Conservation (phyloP, 2,329 filamentous ascomycete genomes). For the Diaporthe nobilis region DNA sequence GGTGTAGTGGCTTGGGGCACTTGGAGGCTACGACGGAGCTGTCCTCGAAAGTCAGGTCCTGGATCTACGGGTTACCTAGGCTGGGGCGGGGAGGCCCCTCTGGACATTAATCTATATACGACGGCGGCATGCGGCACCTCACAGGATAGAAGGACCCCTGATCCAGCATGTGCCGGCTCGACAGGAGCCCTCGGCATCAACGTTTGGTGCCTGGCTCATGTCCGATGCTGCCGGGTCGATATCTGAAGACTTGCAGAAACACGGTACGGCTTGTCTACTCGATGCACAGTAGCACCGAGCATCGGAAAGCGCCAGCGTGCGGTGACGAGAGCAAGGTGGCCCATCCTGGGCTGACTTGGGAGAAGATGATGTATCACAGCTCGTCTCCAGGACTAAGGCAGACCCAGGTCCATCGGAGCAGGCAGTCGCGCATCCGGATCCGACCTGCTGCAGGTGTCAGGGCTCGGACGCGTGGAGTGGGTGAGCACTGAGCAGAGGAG, state of each 20-base stretch:
- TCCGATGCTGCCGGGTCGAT: not conserved
- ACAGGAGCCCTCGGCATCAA: not conserved
- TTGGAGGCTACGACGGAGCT: not conserved
- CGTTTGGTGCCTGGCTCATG: not conserved
- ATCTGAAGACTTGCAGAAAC: not conserved
- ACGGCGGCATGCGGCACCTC: not conserved
- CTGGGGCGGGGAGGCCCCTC: not conserved
- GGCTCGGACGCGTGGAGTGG: not conserved
- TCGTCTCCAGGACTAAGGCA: slow-evolving; percentile 15
- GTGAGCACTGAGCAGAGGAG: not conserved
- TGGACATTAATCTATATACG: slow-evolving; percentile 6
- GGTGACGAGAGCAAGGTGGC: not conserved
- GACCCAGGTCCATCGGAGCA: not conserved
- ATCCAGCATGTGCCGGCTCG: not conserved
- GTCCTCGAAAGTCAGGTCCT: not conserved
- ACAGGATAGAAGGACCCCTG: not conserved
- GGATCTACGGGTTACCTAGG: not conserved
- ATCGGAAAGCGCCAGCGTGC: not conserved
- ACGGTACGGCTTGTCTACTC: not conserved
- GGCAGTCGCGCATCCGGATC: not conserved
- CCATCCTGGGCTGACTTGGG: not conserved
- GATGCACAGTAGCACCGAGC: not conserved
- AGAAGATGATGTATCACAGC: slow-evolving; percentile 7
- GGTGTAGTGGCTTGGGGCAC: not conserved
- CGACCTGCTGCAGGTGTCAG: slow-evolving; percentile 10